Evolutionary conservation across 257 asterid species (phyloP), one percentile per base, ranked within the genome.

Genomic region (Solanum peruvianum): DNA sequence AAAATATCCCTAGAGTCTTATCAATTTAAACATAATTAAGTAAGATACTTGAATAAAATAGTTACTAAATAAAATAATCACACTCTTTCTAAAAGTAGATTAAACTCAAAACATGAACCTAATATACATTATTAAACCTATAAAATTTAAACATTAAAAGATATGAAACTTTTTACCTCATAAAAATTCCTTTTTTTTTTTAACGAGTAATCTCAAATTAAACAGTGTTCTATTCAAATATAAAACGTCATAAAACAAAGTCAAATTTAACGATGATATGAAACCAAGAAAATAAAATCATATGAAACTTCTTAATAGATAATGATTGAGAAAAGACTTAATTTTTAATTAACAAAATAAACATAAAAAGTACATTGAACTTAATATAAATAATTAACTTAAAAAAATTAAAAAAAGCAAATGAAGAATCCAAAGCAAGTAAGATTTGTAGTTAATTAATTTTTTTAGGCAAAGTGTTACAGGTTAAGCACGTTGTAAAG

Each of bases 401-500:
- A 10, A 16, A 31, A 29, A 31, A 18, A 2, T 41, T 15, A 80
- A 78, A 49, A 44, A 29, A 80, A 49, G 85, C 85, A 31, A 80
- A 18, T 80, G 67, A 41, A 49, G 85, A 81, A 81, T 81, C 85
- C 69, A 49, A 81, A 81, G 69, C 11, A 81, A 29, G 69, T 49
- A 49, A 49, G 85, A 81, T 81, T 49, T 81, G 45, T 49, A 27
- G 25, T 29, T 31, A 11, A 20, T 49, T 49, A 81, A 29, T 29
- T 18, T 16, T 16, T 81, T 49, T 81, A 81, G 42, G 69, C 85
- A 18, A 49, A 29, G 18, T 45, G 29, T 49, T 49, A 81, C 69
- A 81, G 85, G 45, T 47, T 81, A 29, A 81, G 69, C 85, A 81
- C 85, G 85, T 81, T 81, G 44, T 9, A 81, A 49, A 81, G 85